phyloP scores from a whole-genome alignment of 306 rosid species.

The Cicer pinnatifidum region DNA sequence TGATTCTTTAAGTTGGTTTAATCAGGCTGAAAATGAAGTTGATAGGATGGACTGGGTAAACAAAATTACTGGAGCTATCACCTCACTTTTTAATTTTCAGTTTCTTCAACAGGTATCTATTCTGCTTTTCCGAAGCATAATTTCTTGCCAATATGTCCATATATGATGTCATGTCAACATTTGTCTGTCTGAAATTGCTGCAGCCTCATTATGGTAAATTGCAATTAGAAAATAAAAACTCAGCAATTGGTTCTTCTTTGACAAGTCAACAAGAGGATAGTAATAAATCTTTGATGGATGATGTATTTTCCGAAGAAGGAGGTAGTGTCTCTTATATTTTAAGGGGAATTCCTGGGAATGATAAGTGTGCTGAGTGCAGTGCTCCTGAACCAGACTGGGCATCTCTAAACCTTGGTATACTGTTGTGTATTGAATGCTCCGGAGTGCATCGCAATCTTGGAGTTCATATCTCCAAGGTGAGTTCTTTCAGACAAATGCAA shows the following conservation, averaged over 20 bases:
- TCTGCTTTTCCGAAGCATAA: conserved; percentile 30
- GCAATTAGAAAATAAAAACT: conserved; percentile 48
- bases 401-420: conserved; percentile 91
- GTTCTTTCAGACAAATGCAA: conserved; percentile 40
- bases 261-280: conserved; percentile 54
- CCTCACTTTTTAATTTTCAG: conserved; percentile 77
- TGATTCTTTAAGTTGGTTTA: conserved; percentile 44
- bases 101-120: conserved; percentile 81
- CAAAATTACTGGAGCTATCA: conserved; percentile 81
- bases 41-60: conserved; percentile 95
- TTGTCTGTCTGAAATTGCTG: conserved; percentile 47
- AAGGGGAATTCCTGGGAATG: conserved; percentile 88
- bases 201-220: conserved; percentile 62
- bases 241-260: conserved; percentile 48
- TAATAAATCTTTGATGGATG: conserved; percentile 51
- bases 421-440: conserved; percentile 93
- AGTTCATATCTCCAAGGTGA: conserved; percentile 95
- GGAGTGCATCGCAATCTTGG: conserved; percentile 98
- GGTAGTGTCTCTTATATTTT: conserved; percentile 71
- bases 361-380: conserved; percentile 87
- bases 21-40: conserved; percentile 95
- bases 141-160: conserved; percentile 36
- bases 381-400: conserved; percentile 97
- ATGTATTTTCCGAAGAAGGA: conserved; percentile 48
- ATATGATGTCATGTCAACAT: conserved; percentile 28